Base-by-base conservation (phyloP, 805 yeast species). In the Hanseniaspora taiwanica region DNA sequence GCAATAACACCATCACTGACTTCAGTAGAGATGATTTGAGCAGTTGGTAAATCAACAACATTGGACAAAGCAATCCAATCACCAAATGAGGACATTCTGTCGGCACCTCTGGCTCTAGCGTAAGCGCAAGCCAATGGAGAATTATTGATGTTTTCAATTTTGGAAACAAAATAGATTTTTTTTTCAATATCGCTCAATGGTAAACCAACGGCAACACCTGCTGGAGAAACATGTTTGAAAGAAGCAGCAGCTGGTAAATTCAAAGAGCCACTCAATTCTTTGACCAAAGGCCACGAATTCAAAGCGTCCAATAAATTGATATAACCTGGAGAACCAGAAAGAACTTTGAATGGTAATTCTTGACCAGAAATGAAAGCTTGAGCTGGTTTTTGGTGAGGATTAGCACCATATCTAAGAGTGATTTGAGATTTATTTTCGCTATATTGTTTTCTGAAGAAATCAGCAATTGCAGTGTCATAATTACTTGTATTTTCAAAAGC, bases 41-140 rank as follows among this genome's bases (percentile, higher is more conserved):
- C 98, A 45, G 98, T 91, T 58, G 96, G 85, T 40, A 81, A 69
- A 63, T 91, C 98, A 51, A 91, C 98, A 64, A 82, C 83, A 72
- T 89, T 89, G 46, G 96, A 86, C 49, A 91, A 72, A 36, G 98
- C 98, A 56, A 91, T 91, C 72, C 86, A 91, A 66, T 91, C 98
- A 60, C 98, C 98, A 60, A 91, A 91, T 12, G 95, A 83, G 5
- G 96, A 87, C 98, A 91, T 91, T 74, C 98, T 81, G 67, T 91
- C 98, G 51, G 98, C 98, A 64, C 98, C 98, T 66, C 98, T 83
- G 42, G 98, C 98, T 68, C 97, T 83, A 29, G 98, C 98, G 58
- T 91, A 91, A 43, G 98, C 98, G 58, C 82, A 81, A 48, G 98
- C 98, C 58, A 91, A 72, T 42, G 98, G 97, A 27, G 43, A 41